phyloP scores from a whole-genome alignment of 164 flowering plant genomes.

The Magnolia officinalis region DNA sequence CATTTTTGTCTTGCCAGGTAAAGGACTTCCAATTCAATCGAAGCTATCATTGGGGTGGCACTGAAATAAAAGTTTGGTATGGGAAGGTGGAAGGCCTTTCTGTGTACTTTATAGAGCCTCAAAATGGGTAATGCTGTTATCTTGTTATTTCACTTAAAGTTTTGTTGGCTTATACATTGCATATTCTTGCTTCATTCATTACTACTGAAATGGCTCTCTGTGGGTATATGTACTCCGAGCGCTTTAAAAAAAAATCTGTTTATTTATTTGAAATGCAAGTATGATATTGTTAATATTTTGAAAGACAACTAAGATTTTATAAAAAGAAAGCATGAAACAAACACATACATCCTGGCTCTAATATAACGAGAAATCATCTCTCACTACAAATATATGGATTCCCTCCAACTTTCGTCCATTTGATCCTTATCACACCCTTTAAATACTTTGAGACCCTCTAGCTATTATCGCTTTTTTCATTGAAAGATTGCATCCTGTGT shows the following conservation, averaged over 20 bases:
- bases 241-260: too few species aligned
- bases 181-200: background rate
- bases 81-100: slow-evolving; percentile 93
- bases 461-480: background rate
- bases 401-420: background rate
- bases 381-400: background rate
- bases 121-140: slow-evolving; percentile 68
- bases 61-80: slow-evolving; percentile 89
- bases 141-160: background rate
- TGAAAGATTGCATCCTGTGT: background rate
- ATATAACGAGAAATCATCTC: background rate
- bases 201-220: background rate
- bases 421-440: background rate
- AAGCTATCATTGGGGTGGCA: slow-evolving; percentile 75
- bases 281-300: too few species aligned
- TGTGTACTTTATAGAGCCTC: slow-evolving; percentile 94
- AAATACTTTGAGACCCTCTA: background rate
- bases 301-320: too few species aligned
- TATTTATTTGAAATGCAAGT: too few species aligned
- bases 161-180: background rate
- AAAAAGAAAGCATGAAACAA: background rate
- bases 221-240: background rate
- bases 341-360: background rate
- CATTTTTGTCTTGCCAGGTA: slow-evolving; percentile 39
- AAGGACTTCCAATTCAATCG: slow-evolving; percentile 58